A percentile compares a stretch with the other conserved stretches of the same genome.
These are phyloP conservation scores for Cercophora newfieldiana DNA, from an alignment of 495 filamentous ascomycete species.

Conservation along the genomic window DNA sequence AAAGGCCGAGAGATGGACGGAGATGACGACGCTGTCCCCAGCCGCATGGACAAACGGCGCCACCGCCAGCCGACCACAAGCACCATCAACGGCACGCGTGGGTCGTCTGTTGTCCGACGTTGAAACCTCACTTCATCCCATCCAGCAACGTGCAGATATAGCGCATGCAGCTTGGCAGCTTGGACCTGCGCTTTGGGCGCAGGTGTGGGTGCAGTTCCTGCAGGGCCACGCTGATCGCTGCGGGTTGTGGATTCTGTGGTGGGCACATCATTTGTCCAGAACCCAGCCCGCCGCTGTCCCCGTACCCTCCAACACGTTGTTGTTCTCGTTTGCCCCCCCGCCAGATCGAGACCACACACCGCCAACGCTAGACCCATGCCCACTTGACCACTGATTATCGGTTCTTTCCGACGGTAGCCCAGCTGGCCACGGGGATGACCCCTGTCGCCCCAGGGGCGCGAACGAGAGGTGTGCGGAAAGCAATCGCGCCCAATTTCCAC, in stretches of 20 bases:
- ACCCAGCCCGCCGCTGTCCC: background rate
- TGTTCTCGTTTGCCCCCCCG: background rate
- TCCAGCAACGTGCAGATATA: slow-evolving; percentile 3
- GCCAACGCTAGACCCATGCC: background rate
- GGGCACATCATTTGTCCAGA: slow-evolving; percentile 3
- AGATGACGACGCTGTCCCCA: background rate
- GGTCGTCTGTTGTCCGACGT: background rate
- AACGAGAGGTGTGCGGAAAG: background rate
- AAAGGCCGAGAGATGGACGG: background rate
- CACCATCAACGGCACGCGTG: background rate
- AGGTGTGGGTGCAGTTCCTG: slow-evolving; percentile 8
- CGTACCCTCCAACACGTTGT: background rate
- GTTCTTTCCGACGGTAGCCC: slow-evolving; percentile 3
- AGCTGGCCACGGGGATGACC: slow-evolving; percentile 8
- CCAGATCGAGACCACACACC: background rate
- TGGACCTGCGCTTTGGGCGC: slow-evolving; percentile 17
- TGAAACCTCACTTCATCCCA: slow-evolving; percentile 13
- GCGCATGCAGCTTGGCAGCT: slow-evolving; percentile 4
- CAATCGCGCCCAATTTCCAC: slow-evolving; percentile 9
- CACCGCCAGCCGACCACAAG: background rate
- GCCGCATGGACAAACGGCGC: background rate
- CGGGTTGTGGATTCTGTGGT: background rate
- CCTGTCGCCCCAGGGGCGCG: background rate
- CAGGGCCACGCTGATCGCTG: slow-evolving; percentile 10
- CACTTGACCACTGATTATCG: no score